These are phyloP conservation scores for Phytopythium cucurbitacearum DNA, from an alignment of 352 stramenopile species.

Conservation along the genomic window DNA sequence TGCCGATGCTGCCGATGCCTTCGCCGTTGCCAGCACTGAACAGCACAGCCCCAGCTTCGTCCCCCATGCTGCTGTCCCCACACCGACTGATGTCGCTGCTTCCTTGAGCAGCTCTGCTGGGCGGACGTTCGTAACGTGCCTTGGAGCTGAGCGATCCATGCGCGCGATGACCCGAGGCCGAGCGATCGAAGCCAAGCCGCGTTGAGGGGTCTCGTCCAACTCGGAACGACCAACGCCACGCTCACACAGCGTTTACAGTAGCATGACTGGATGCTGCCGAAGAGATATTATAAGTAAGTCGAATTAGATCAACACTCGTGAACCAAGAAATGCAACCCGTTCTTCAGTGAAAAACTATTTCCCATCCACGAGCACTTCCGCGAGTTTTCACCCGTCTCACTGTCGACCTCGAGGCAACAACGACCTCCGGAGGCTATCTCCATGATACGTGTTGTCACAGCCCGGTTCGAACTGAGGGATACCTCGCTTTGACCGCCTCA, in stretches of 20 bases:
- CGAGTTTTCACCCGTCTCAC: too few species aligned
- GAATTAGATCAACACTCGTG: neutral
- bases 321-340: too few species aligned
- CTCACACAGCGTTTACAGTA: slow-evolving; percentile 1
- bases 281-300: neutral
- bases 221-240: neutral
- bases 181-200: too few species aligned
- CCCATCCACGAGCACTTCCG: too few species aligned
- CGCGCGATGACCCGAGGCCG: too few species aligned
- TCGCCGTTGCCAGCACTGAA: slow-evolving; percentile 1
- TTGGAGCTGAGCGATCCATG: too few species aligned
- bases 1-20: slow-evolving; percentile 4
- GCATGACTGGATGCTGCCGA: neutral
- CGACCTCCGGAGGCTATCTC: too few species aligned
- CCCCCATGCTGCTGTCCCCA: slow-evolving; percentile 55
- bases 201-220: too few species aligned
- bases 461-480: neutral
- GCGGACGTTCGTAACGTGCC: too few species aligned
- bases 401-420: too few species aligned
- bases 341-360: too few species aligned
- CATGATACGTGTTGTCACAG: neutral
- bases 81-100: slow-evolving; percentile 61
- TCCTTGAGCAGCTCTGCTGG: slow-evolving; percentile 20
- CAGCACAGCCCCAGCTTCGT: slow-evolving; percentile 12
- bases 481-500: neutral